Evolutionary conservation across 1,139 yeast species (phyloP).

Genomic region (Pneumocystis wakefieldiae): DNA sequence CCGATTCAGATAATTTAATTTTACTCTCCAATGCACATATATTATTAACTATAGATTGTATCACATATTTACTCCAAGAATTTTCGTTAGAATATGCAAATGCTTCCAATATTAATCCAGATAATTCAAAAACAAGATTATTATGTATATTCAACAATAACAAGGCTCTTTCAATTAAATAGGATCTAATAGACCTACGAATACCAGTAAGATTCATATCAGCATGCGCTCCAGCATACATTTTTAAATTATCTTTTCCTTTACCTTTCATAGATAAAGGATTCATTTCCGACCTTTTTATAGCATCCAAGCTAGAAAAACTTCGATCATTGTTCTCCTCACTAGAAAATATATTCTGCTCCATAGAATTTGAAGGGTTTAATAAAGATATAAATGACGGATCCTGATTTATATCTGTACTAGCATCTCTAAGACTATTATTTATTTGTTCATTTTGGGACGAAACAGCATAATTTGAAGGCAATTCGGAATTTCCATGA

Average conservation of each 20-base stretch:
- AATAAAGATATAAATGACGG: not conserved
- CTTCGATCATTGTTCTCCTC: not conserved
- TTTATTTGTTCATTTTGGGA: not conserved
- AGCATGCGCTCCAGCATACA: not conserved
- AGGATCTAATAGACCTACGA: not conserved
- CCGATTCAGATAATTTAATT: not conserved
- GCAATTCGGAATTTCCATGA: not conserved
- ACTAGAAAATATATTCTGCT: not conserved
- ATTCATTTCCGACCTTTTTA: not conserved
- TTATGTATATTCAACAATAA: slow-evolving; percentile 38
- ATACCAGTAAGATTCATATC: not conserved
- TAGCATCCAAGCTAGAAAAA: not conserved
- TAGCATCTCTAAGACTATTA: not conserved
- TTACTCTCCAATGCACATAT: not conserved
- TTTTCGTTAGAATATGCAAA: not conserved
- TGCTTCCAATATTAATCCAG: slow-evolving; percentile 33
- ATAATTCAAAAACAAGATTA: slow-evolving; percentile 33
- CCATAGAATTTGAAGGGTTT: not conserved
- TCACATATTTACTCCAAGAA: not conserved
- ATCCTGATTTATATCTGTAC: not conserved
- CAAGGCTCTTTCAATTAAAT: slow-evolving; percentile 35
- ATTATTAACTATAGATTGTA: not conserved
- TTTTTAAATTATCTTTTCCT: not conserved
- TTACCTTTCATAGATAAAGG: not conserved
- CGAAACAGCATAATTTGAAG: not conserved